These are phyloP conservation scores for Aspergillus eucalypticola DNA, from an alignment of 2,329 filamentous ascomycete genomes.

Conservation along the genomic window DNA sequence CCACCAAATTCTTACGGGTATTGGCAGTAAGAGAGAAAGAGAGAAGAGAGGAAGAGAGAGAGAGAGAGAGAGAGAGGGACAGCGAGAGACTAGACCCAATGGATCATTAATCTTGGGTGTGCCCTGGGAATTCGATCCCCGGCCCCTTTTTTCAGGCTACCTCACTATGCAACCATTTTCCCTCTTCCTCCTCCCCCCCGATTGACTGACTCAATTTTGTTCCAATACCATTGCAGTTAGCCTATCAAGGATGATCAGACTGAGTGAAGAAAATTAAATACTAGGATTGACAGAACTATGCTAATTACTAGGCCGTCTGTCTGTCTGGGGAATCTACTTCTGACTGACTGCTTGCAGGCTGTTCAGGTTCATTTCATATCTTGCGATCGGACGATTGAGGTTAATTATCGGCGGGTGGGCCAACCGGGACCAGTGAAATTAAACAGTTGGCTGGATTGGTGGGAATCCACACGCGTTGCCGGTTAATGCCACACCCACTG, in stretches of 20 bases:
- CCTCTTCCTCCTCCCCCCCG: not conserved
- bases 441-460: constrained; percentile 4
- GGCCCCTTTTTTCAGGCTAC: constrained; percentile 18
- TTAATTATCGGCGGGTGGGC: constrained; percentile 4
- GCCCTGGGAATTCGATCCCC: not conserved
- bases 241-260: not conserved
- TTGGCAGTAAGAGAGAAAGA: no score
- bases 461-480: constrained; percentile 2
- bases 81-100: not conserved
- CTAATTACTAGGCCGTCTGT: no score
- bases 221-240: not conserved
- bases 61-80: no score
- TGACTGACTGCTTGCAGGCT: not conserved
- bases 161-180: not conserved
- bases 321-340: no score
- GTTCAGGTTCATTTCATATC: not conserved
- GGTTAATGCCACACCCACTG: constrained; percentile 12
- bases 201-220: not conserved
- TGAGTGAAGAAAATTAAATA: not conserved
- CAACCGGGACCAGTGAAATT: constrained; percentile 1
- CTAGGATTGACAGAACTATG: not conserved
- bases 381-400: constrained; percentile 1
- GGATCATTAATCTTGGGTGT: not conserved
- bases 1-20: no score
- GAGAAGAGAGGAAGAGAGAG: no score